A percentile compares a stretch with the other conserved stretches of the same genome.
phyloP scores from a whole-genome alignment of 2,329 filamentous ascomycete species.

The Monosporascus ibericus region DNA sequence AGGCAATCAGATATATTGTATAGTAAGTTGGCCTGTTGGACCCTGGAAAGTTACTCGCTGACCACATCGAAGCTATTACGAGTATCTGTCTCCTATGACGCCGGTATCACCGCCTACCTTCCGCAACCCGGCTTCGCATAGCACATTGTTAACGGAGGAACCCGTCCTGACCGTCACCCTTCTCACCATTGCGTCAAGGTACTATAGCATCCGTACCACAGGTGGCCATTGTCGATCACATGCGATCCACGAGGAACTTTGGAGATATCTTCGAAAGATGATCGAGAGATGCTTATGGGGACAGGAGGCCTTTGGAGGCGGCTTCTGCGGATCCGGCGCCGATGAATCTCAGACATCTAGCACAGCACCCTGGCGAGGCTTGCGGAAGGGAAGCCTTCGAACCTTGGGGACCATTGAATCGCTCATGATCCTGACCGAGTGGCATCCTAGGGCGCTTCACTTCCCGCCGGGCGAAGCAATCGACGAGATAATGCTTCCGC shows the following conservation, averaged over 20 bases:
- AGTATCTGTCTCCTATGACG: conserved; percentile 82
- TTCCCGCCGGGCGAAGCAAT: conserved; percentile 79
- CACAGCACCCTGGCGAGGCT: conserved; percentile 62
- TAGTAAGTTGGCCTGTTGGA: conserved; percentile 53
- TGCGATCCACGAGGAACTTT: conserved; percentile 90
- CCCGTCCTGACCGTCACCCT: conserved; percentile 89
- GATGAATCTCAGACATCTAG: conserved; percentile 58
- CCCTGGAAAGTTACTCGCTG: conserved; percentile 2
- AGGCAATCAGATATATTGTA: conserved; percentile 89
- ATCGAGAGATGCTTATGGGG: conserved; percentile 93
- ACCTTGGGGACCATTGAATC: conserved; percentile 94
- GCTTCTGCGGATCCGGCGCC: conserved; percentile 70
- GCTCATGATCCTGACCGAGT: conserved; percentile 88
- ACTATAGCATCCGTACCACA: conserved; percentile 72
- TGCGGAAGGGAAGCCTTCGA: conserved; percentile 72
- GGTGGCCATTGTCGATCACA: conserved; percentile 79
- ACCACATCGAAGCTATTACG: conserved; percentile 64
- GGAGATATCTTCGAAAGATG: conserved; percentile 91
- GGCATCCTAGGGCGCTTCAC: conserved; percentile 91
- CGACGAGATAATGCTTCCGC: conserved; percentile 61
- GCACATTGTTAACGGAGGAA: conserved; percentile 78
- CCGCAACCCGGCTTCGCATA: conserved; percentile 71
- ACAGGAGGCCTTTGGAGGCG: conserved; percentile 89
- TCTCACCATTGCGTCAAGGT: conserved; percentile 83
- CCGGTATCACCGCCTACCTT: conserved; percentile 92